Base-by-base conservation (phyloP, 1,284 basidiomycete species). In the Boletus semigastroideus region DNA sequence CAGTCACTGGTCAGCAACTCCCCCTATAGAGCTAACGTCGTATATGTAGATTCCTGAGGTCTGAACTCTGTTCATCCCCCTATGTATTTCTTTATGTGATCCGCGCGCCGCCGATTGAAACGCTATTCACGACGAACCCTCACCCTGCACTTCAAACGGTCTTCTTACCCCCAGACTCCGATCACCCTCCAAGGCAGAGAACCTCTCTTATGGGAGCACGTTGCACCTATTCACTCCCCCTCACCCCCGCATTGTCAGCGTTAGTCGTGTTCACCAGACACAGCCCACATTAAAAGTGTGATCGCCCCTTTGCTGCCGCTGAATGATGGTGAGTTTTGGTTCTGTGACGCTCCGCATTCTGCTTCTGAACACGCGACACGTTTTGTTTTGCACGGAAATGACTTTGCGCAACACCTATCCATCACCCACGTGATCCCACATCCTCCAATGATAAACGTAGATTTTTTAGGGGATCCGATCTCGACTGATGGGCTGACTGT, bases 351-450 rank as follows among this genome's bases (percentile, higher is more conserved):
- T 34, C 49, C 52, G 40, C 45, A 38, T 40, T 12, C 34, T 46
- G 42, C 45, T 27, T 46, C 43, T 16, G 33, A 47, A 17, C 25
- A 3, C 33, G 31, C 27, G 19, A 40, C 49, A 42, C 49, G 42
- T 30, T 40, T 42, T 37, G n/a, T n/a, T n/a, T n/a, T 51, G 47
- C 43, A 51, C 65, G 63, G 62, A 66, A 55, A 67, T 65, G 64
- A 62, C 42, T 39, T 46, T 37, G 48, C 37, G 34, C 30, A 17
- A 20, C 44, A 49, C n/a, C n/a, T n/a, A n/a, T 44, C 45, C 20
- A n/a, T 28, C 12, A 3, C 33, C 16, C 46, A 54, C 44, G 58
- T 62, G 57, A 52, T 33, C 5, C 49, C 1, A 16, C 13, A 45
- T 51, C 41, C 25, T 11, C 41, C n/a, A 19, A 17, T n/a, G 41